A percentile compares a stretch with the other conserved stretches of the same genome.
These are phyloP conservation scores for Pseudogymnoascus sp. DNA, from an alignment of 2,329 filamentous ascomycete genomes.

Conservation along the genomic window DNA sequence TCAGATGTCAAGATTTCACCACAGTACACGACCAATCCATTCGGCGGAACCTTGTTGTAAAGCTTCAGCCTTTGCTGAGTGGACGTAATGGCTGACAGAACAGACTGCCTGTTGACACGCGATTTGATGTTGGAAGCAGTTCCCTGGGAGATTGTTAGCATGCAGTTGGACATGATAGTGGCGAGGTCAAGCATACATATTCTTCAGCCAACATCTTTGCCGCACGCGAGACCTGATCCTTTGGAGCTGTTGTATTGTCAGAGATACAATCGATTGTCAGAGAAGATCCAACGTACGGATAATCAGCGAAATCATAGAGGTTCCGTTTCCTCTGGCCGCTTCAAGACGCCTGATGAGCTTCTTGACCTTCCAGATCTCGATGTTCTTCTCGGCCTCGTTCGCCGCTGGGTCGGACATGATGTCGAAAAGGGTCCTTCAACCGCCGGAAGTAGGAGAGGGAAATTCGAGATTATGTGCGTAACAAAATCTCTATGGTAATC, in stretches of 20 bases:
- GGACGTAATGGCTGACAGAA: slow-evolving; percentile 95
- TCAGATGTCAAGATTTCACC: slow-evolving; percentile 99
- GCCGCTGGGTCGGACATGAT: slow-evolving; percentile 81
- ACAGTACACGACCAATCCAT: slow-evolving; percentile 96
- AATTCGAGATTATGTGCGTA: slow-evolving; percentile 2
- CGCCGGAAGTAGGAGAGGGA: background rate
- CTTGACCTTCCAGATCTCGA: slow-evolving; percentile 95
- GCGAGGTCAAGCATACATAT: slow-evolving; percentile 58
- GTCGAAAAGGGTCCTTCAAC: slow-evolving; percentile 23
- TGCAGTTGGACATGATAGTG: background rate
- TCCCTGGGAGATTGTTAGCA: slow-evolving; percentile 49
- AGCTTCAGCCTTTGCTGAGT: slow-evolving; percentile 98
- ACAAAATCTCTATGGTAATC: slow-evolving; percentile 5
- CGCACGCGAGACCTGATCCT: slow-evolving; percentile 92
- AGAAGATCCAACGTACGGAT: slow-evolving; percentile 60
- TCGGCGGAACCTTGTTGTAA: slow-evolving; percentile 97
- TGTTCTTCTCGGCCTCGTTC: slow-evolving; percentile 97
- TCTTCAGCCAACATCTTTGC: slow-evolving; percentile 99
- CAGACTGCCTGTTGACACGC: slow-evolving; percentile 95
- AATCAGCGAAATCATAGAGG: slow-evolving; percentile 98
- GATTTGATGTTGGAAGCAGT: slow-evolving; percentile 99
- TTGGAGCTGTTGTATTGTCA: slow-evolving; percentile 59
- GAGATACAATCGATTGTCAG: slow-evolving; percentile 22
- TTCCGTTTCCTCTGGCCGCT: slow-evolving; percentile 94
- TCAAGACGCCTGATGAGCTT: slow-evolving; percentile 99